Evolutionary conservation across 257 asterid genomes (phyloP).

Genomic region (Solanum appendiculatum): DNA sequence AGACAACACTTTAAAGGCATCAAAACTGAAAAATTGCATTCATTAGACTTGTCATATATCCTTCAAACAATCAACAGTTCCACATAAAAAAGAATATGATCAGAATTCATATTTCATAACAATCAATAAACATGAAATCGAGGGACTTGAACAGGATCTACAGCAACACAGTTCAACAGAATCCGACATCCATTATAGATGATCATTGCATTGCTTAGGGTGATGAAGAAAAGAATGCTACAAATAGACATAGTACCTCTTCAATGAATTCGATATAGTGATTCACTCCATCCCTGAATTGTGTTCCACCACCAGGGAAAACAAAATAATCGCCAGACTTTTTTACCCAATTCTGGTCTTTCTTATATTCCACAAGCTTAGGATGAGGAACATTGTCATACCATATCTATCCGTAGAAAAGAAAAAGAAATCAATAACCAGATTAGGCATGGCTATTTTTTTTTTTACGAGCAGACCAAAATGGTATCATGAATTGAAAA

Average conservation of each 20-base stretch:
- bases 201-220: background rate
- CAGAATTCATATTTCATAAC: too few relatives aligned
- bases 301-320: conserved; percentile 98
- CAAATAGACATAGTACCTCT: conserved; percentile 30
- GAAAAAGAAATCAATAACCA: background rate
- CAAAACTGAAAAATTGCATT: background rate
- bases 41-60: background rate
- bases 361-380: conserved; percentile 93
- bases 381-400: conserved; percentile 92
- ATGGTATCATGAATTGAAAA: background rate
- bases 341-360: conserved; percentile 83
- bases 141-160: background rate
- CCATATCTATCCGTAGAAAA: conserved; percentile 54
- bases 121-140: background rate
- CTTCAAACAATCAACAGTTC: too few relatives aligned
- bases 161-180: background rate
- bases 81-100: too few relatives aligned
- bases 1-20: background rate
- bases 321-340: conserved; percentile 57
- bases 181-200: background rate
- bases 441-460: background rate
- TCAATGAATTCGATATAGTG: conserved; percentile 48
- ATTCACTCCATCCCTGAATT: conserved; percentile 71
- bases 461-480: background rate
- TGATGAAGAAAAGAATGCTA: background rate